Evolutionary conservation across 2,329 filamentous ascomycete genomes (phyloP).

Genomic region (Cytospora schulzeri): DNA sequence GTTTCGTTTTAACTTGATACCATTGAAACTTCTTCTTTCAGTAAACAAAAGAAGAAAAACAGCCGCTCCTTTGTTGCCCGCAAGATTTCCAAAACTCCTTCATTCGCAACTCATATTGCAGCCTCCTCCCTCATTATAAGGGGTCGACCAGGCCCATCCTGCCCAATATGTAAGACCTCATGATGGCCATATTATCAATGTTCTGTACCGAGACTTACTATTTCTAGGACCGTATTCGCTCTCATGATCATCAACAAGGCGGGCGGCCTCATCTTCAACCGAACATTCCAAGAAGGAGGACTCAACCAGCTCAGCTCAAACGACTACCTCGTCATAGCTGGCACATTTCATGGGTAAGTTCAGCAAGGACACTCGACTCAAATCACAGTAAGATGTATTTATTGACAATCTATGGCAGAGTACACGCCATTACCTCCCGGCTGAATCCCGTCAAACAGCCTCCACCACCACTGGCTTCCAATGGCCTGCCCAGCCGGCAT

Average conservation of each 20-base stretch:
- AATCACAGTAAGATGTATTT: constrained; percentile 13
- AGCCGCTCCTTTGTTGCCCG: neutral
- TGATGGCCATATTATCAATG: neutral
- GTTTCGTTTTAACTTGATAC: neutral
- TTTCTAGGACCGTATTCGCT: constrained; percentile 82
- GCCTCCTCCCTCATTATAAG: constrained; percentile 11
- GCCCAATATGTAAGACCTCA: constrained; percentile 22
- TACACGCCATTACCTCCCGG: constrained; percentile 69
- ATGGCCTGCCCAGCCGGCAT: constrained; percentile 49
- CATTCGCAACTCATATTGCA: constrained; percentile 3
- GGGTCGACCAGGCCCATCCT: constrained; percentile 2
- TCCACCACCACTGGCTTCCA: constrained; percentile 40
- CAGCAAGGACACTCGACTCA: constrained; percentile 35
- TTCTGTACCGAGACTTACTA: neutral
- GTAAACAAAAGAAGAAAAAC: too few species aligned
- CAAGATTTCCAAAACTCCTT: neutral
- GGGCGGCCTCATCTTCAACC: constrained; percentile 93
- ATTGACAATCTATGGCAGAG: constrained; percentile 42
- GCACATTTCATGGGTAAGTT: constrained; percentile 91
- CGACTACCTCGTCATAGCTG: constrained; percentile 94
- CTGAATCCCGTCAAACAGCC: constrained; percentile 57
- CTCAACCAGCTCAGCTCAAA: constrained; percentile 90
- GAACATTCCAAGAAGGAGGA: constrained; percentile 82
- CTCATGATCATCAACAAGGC: constrained; percentile 99
- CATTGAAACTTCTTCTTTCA: neutral